A percentile compares a stretch with the other conserved stretches of the same genome.
These are phyloP conservation scores for Microsporum canis DNA, from an alignment of 2,329 filamentous ascomycete genomes.

Conservation along the genomic window DNA sequence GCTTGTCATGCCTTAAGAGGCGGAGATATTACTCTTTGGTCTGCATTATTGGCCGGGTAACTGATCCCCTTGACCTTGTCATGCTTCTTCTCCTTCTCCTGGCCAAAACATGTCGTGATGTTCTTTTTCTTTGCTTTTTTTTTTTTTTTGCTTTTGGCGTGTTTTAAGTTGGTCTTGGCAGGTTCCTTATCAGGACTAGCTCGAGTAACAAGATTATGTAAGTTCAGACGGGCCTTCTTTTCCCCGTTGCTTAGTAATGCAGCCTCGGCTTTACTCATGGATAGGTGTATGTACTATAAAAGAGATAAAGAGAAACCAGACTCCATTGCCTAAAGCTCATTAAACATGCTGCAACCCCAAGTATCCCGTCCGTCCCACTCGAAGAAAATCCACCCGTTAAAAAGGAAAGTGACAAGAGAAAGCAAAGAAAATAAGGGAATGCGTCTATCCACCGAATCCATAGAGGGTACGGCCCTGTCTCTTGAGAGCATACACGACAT, in stretches of 20 bases:
- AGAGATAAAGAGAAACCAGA: neutral
- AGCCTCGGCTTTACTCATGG: neutral
- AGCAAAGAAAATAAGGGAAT: neutral
- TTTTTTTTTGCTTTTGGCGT: neutral
- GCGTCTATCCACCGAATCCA: conserved; percentile 73
- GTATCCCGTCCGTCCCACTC: neutral
- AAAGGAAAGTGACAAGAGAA: neutral
- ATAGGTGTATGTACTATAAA: neutral
- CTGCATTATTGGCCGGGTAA: neutral
- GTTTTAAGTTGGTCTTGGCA: neutral
- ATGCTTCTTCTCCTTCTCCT: neutral
- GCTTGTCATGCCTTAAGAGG: neutral
- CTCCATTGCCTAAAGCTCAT: neutral
- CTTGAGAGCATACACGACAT: conserved; percentile 54
- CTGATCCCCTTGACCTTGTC: neutral
- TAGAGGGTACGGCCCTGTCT: conserved; percentile 63
- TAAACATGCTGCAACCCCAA: neutral
- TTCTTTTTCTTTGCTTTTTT: neutral
- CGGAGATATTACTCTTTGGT: neutral
- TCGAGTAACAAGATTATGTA: neutral
- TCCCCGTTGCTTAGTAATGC: neutral
- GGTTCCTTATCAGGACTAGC: neutral
- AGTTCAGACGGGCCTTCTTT: neutral
- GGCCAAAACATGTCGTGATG: neutral
- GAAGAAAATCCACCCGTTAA: neutral